Base-by-base conservation (phyloP, 2,329 filamentous ascomycete species). In the Sodiomyces alkalinus region DNA sequence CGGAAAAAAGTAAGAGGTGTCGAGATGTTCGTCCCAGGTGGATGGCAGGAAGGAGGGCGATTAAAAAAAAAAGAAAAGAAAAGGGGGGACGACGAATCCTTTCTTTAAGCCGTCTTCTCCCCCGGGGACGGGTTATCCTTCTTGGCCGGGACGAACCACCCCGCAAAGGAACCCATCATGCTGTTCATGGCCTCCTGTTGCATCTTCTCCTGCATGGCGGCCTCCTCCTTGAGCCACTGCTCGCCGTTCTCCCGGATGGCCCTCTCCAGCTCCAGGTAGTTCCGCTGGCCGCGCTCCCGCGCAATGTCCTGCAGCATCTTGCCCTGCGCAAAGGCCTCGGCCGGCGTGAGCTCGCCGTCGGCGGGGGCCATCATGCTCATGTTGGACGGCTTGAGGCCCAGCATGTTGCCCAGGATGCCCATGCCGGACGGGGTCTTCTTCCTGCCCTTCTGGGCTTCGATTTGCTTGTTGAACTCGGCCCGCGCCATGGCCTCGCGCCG, bases 251-350 rank as follows among this genome's bases (percentile, higher is more conserved):
- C 80, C 26, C 79, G 69, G 43, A 98, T 92, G 58, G 93, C 80
- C 55, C 76, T 77, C 54, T 96, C 87, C 36, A 96, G 67, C 41
- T 76, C 58, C 60, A 92, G 73, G 55, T 96, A 98, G 54, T 86
- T 80, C 51, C 78, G 77, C 57, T 86, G 80, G 19, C 90, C 90
- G 27, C 85, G 71, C 58, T 98, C 90, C 27, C 90, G 75, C 28
- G 90, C 85, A 52, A 92, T 76, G 48, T 98, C 90, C 55, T 86
- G 85, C 40, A 94, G 62, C 82, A 96, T 94, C 69, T 96, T 98
- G 43, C 87, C 90, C 53, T 93, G 76, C 3, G 80, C 75, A 36
- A 90, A 71, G 9, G 80, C 83, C 48, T 92, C 82, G 3, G 68
- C 65, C 1, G 80, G 66, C 41, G 67, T 74, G 37, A 71, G 64